Evolutionary conservation across 768 basidiomycete genomes (phyloP).

Genomic region (Pulveroboletus sp.): DNA sequence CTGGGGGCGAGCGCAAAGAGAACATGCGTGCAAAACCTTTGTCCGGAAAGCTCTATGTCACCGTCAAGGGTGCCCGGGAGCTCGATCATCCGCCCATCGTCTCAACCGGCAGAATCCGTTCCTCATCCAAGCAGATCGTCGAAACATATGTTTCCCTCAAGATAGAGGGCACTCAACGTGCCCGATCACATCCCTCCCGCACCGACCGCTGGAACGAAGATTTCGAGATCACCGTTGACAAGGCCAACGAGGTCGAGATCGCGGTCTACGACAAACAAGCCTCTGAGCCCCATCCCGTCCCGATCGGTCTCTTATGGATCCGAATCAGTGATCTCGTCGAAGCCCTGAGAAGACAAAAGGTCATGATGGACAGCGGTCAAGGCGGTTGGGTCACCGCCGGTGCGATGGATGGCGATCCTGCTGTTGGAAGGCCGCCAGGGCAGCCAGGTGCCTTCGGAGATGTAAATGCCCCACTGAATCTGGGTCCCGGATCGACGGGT

Average conservation of each 20-base stretch:
- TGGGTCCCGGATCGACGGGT: constrained; percentile 29
- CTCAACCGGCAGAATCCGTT: constrained; percentile 56
- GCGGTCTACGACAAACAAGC: constrained; percentile 91
- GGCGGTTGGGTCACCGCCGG: constrained; percentile 96
- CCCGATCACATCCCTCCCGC: constrained; percentile 86
- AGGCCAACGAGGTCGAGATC: constrained; percentile 97
- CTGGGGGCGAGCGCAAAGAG: constrained; percentile 85
- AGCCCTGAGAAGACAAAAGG: constrained; percentile 87
- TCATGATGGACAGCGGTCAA: constrained; percentile 78
- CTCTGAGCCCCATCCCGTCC: constrained; percentile 74
- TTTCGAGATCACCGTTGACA: constrained; percentile 94
- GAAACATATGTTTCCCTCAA: constrained; percentile 94
- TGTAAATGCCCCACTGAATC: constrained; percentile 38
- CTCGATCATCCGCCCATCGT: constrained; percentile 89
- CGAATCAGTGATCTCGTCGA: constrained; percentile 92
- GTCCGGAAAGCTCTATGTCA: constrained; percentile 87
- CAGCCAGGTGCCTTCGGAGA: constrained; percentile 48
- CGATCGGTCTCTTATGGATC: constrained; percentile 94
- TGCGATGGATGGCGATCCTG: constrained; percentile 69
- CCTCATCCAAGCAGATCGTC: constrained; percentile 67
- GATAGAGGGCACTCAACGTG: constrained; percentile 92
- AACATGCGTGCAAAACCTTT: constrained; percentile 91
- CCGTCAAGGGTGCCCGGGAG: constrained; percentile 86
- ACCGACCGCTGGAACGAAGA: constrained; percentile 98
- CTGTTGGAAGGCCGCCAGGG: constrained; percentile 44